A percentile compares a stretch with the other conserved stretches of the same genome.
Evolutionary conservation across 345 rosid species (phyloP).

Genomic region (Firmiana major): DNA sequence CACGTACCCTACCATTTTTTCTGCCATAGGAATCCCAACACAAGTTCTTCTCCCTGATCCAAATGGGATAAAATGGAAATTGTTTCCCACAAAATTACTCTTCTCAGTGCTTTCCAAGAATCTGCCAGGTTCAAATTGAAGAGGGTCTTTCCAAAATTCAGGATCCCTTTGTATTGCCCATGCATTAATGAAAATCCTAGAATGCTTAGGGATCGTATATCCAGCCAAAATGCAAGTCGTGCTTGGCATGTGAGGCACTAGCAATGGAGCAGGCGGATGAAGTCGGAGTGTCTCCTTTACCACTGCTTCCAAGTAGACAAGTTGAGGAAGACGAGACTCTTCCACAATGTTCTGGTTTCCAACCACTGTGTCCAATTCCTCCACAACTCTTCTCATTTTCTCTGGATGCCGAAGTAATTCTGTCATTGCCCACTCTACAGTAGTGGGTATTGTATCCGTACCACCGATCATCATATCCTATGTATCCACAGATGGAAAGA

Average conservation of each 20-base stretch:
- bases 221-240: neutral
- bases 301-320: conserved; percentile 2
- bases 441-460: conserved; percentile 10
- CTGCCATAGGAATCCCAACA: conserved; percentile 17
- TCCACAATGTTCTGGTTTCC: conserved; percentile 13
- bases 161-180: conserved; percentile 19
- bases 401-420: conserved; percentile 14
- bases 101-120: neutral
- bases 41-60: conserved; percentile 26
- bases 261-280: conserved; percentile 11
- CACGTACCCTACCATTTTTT: conserved; percentile 1
- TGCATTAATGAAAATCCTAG: neutral
- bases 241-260: neutral
- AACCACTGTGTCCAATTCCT: conserved; percentile 15
- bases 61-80: conserved; percentile 20
- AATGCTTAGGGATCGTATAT: conserved; percentile 11
- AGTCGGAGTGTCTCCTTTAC: conserved; percentile 4
- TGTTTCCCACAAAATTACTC: neutral
- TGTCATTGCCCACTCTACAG: conserved; percentile 22
- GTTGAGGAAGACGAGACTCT: conserved; percentile 3
- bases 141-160: neutral
- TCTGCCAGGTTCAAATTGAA: conserved; percentile 13
- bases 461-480: conserved; percentile 13
- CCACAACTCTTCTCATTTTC: neutral
- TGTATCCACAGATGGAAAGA: neutral